Evolutionary conservation across 2,329 filamentous ascomycete species (phyloP).

Genomic region (Ceratocystis variospora): DNA sequence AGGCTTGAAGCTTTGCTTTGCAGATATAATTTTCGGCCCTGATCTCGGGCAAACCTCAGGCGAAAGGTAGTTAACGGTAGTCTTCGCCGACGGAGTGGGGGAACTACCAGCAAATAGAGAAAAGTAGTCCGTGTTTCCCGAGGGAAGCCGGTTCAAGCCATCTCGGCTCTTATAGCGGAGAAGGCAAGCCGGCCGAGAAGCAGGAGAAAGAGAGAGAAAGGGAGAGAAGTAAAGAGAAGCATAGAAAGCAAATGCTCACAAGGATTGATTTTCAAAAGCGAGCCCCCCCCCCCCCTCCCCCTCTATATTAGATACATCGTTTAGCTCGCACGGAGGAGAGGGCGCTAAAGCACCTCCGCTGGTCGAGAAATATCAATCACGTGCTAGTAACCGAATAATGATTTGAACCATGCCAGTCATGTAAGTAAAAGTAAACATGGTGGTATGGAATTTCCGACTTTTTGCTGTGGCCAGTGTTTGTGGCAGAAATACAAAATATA

Average conservation of each 20-base stretch:
- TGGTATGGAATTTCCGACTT: background rate
- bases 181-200: constrained; percentile 1
- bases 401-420: background rate
- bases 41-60: constrained; percentile 3
- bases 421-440: background rate
- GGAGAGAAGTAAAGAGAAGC: background rate
- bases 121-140: background rate
- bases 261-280: background rate
- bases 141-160: constrained; percentile 7
- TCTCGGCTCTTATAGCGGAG: background rate
- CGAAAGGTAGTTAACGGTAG: background rate
- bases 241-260: background rate
- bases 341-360: background rate
- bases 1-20: background rate
- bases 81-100: background rate
- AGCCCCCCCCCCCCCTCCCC: background rate
- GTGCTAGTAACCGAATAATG: background rate
- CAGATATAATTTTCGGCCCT: background rate
- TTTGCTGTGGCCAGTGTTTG: background rate
- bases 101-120: background rate
- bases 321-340: background rate
- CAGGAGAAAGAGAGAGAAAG: background rate
- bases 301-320: background rate
- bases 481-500: background rate
- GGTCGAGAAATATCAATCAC: background rate